Percentiles rank a stretch among this genome's conserved stretches.
Evolutionary conservation across 2,329 filamentous ascomycete species (phyloP).

Genomic region (Blastomyces parvus): DNA sequence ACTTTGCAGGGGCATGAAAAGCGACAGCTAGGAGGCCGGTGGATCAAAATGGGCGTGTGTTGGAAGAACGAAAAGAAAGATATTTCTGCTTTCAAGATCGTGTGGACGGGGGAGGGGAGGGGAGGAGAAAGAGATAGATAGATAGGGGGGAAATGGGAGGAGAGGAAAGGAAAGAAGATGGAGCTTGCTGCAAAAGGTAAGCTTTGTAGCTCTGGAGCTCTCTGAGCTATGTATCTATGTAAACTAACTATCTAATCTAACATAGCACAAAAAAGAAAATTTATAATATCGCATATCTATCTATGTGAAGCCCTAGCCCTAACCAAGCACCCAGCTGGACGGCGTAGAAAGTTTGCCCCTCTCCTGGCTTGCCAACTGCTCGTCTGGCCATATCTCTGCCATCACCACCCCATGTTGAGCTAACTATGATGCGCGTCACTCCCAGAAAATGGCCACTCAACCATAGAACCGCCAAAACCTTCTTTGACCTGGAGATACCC

Average conservation of each 20-base stretch:
- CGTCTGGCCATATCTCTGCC: neutral
- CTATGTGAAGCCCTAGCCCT: too few relatives aligned
- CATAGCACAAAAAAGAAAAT: too few relatives aligned
- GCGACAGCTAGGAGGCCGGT: neutral
- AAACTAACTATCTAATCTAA: too few relatives aligned
- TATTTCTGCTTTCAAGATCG: neutral
- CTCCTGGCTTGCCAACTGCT: neutral
- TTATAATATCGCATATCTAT: too few relatives aligned
- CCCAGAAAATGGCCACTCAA: neutral
- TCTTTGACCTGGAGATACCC: neutral
- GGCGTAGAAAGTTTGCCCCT: too few relatives aligned
- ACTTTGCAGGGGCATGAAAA: neutral
- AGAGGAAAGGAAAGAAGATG: neutral
- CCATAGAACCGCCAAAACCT: conserved; percentile 1
- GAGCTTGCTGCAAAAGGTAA: too few relatives aligned
- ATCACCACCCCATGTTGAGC: neutral
- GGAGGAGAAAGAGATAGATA: neutral
- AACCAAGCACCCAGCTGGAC: too few relatives aligned
- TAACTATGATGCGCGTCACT: conserved; percentile 4
- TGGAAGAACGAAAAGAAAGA: neutral
- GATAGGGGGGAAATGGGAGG: neutral
- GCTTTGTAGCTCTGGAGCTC: too few relatives aligned
- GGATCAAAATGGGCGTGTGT: neutral
- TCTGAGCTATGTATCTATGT: too few relatives aligned
- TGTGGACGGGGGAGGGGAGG: neutral